Evolutionary conservation across 768 basidiomycete genomes (phyloP).

Genomic region (Neoboletus brunneissimus): DNA sequence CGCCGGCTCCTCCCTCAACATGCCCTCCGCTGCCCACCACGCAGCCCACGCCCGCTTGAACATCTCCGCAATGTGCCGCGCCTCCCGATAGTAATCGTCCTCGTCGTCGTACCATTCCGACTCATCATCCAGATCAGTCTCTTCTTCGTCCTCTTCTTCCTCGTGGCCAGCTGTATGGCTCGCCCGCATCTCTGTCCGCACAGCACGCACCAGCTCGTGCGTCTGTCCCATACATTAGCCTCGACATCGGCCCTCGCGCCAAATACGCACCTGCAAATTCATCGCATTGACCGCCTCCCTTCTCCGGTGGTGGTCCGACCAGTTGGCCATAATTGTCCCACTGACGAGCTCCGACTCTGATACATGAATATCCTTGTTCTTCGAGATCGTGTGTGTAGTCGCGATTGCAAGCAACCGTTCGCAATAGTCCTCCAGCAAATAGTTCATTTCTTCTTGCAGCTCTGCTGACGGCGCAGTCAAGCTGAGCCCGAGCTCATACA

Average conservation of each 20-base stretch:
- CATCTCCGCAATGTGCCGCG: conserved; percentile 26
- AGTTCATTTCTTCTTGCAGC: conserved; percentile 37
- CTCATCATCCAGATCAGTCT: conserved; percentile 22
- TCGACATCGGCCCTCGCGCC: not conserved
- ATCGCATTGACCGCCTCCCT: conserved; percentile 40
- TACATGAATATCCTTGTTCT: conserved; percentile 34
- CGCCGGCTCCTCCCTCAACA: conserved; percentile 21
- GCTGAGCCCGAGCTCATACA: conserved; percentile 35
- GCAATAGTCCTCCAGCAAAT: conserved; percentile 37
- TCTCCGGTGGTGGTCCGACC: conserved; percentile 41
- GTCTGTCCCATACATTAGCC: conserved; percentile 32
- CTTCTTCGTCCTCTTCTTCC: conserved; percentile 25
- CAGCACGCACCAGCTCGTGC: conserved; percentile 35
- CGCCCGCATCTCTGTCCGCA: conserved; percentile 34
- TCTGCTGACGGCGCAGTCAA: conserved; percentile 24
- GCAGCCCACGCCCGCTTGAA: conserved; percentile 44
- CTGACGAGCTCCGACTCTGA: conserved; percentile 45
- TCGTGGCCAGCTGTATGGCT: conserved; percentile 10
- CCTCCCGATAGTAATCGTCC: conserved; percentile 29
- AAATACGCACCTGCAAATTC: conserved; percentile 41
- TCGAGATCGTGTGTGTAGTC: conserved; percentile 35
- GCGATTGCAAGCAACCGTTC: conserved; percentile 35
- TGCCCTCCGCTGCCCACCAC: conserved; percentile 39
- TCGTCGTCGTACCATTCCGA: conserved; percentile 26
- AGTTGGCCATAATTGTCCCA: conserved; percentile 45